Evolutionary conservation across 2,329 filamentous ascomycete genomes (phyloP).

Genomic region (Phialocephala sp.): DNA sequence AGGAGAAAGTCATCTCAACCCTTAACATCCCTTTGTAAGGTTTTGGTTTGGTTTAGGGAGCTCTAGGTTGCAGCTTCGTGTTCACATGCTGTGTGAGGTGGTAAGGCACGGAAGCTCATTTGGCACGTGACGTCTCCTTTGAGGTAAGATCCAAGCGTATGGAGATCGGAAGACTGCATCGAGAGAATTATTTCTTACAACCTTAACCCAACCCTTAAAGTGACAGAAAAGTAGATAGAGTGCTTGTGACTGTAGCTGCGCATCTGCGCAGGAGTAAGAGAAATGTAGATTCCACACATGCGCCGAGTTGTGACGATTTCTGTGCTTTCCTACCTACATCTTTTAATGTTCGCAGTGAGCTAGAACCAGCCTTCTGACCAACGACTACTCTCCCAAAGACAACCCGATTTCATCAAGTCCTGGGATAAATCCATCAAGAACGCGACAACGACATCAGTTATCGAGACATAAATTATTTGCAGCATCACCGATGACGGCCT

Average conservation of each 20-base stretch:
- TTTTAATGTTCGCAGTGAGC: not conserved
- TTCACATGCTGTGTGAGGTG: not conserved
- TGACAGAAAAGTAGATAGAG: slow-evolving; percentile 15
- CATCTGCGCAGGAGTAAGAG: not conserved
- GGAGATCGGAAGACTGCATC: not conserved
- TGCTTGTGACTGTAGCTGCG: not conserved
- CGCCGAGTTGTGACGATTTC: slow-evolving; percentile 7
- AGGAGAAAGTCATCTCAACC: slow-evolving; percentile 1
- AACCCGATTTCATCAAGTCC: slow-evolving; percentile 20
- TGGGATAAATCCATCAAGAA: slow-evolving; percentile 33
- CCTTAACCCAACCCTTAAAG: slow-evolving; percentile 9
- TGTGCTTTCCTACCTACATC: not conserved
- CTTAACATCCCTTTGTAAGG: not conserved
- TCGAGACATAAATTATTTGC: slow-evolving; percentile 13
- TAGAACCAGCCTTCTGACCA: slow-evolving; percentile 5
- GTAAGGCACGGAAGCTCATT: not conserved
- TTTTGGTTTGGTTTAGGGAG: not conserved
- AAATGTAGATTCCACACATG: not conserved
- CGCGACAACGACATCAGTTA: slow-evolving; percentile 7
- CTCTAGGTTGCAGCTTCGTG: slow-evolving; percentile 6
- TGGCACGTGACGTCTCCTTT: not conserved
- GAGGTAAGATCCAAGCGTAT: not conserved
- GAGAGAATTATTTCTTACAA: slow-evolving; percentile 2
- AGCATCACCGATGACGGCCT: slow-evolving; percentile 36
- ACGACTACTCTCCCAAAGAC: not conserved